Percentiles rank a stretch among this genome's conserved stretches.
Evolutionary conservation across 208 protist genomes (phyloP).

Genomic region (Acanthamoeba sp.): DNA sequence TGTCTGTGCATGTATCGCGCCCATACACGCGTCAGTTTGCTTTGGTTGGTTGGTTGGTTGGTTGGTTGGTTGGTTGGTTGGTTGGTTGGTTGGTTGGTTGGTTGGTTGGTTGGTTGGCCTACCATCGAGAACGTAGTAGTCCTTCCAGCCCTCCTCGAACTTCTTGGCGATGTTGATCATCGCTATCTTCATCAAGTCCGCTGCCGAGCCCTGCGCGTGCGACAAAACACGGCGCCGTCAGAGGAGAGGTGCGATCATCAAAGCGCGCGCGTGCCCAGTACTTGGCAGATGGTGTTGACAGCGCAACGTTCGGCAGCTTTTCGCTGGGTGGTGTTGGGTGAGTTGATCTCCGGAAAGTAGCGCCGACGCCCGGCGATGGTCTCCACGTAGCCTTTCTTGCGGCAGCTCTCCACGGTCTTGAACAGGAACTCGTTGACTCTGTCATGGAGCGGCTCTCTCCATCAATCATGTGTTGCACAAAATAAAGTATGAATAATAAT

Average conservation of each 20-base stretch:
- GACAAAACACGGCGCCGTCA: background rate
- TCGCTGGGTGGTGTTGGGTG: background rate
- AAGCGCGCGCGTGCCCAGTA: background rate
- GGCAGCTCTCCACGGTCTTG: constrained; percentile 57
- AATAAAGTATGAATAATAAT: background rate
- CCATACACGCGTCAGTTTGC: too few relatives aligned
- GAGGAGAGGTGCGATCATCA: background rate
- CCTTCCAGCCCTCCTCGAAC: constrained; percentile 11
- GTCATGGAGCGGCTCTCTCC: too few relatives aligned
- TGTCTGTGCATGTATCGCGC: background rate
- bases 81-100: too few relatives aligned
- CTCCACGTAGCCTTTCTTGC: constrained; percentile 65
- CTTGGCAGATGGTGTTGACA: constrained; percentile 62
- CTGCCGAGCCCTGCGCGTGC: constrained; percentile 7
- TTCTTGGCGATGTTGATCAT: constrained; percentile 65
- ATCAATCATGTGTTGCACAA: background rate
- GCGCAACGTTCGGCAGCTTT: constrained; percentile 53
- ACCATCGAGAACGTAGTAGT: background rate
- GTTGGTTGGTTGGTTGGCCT: too few relatives aligned
- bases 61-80: too few relatives aligned
- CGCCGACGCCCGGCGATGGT: constrained; percentile 9
- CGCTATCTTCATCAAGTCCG: constrained; percentile 60
- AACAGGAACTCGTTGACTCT: constrained; percentile 65
- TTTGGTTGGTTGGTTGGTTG: too few relatives aligned
- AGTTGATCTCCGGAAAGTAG: constrained; percentile 67